Conservation (phyloP, 192 early-diverging fungal genomes). For the Diversispora eburnea region DNA sequence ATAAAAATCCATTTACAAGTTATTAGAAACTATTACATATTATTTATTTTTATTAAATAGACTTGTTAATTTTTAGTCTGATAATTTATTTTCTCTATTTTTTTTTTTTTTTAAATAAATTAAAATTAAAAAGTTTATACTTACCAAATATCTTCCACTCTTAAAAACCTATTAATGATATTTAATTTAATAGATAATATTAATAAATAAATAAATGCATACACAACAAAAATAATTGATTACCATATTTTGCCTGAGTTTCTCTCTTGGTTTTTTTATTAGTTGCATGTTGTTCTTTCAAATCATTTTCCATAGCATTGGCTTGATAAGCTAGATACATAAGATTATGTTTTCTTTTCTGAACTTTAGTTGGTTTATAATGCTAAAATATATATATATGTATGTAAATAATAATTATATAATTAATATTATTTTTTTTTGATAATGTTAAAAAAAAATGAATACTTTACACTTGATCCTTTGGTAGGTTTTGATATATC, state of each 20-base stretch:
- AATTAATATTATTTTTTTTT: background rate
- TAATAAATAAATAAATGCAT: background rate
- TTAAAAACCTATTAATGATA: no score
- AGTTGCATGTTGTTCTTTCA: constrained; percentile 61
- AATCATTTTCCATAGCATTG: constrained; percentile 56
- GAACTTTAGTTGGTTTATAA: constrained; percentile 50
- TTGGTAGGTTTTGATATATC: constrained; percentile 17
- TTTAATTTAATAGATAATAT: no score
- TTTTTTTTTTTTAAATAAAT: no score
- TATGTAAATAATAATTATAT: background rate
- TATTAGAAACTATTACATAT: no score
- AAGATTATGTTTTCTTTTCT: constrained; percentile 75
- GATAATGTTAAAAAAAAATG: background rate
- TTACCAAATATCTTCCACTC: no score
- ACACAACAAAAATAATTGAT: background rate
- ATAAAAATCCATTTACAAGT: no score
- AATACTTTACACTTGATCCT: background rate
- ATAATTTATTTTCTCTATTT: no score
- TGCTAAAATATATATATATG: constrained; percentile 32
- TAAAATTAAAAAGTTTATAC: no score
- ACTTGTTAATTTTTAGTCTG: no score
- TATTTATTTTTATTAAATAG: no score
- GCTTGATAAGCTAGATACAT: constrained; percentile 75
- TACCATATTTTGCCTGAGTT: constrained; percentile 65
- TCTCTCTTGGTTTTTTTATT: constrained; percentile 61